phyloP scores from a whole-genome alignment of 768 basidiomycete genomes.

The Paxillus involutus region DNA sequence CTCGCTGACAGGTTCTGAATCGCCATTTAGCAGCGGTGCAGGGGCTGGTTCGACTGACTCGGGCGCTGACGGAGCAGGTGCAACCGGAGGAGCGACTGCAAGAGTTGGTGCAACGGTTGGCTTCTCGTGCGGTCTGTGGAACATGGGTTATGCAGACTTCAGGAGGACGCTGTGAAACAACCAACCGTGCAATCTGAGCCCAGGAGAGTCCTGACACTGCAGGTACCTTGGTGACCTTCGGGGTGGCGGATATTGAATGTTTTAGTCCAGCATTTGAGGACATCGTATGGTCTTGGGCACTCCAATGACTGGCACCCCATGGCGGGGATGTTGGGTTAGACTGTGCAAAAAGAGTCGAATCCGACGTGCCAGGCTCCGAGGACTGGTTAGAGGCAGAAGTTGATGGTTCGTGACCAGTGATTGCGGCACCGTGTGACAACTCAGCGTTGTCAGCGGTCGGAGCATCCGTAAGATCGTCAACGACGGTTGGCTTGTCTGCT shows the following conservation, averaged over 20 bases:
- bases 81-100: conserved; percentile 27
- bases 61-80: conserved; percentile 20
- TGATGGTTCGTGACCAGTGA: conserved; percentile 13
- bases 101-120: conserved; percentile 43
- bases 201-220: conserved; percentile 80
- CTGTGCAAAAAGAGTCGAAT: conserved; percentile 9
- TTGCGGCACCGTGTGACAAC: conserved; percentile 12
- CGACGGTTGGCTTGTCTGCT: conserved; percentile 19
- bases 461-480: conserved; percentile 21
- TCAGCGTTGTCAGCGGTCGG: conserved; percentile 13
- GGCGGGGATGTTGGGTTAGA: conserved; percentile 33
- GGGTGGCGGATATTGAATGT: conserved; percentile 20
- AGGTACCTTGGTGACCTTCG: conserved; percentile 51
- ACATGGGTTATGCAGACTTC: conserved; percentile 3
- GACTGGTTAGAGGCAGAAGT: conserved; percentile 9
- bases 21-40: conserved; percentile 27
- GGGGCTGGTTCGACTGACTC: conserved; percentile 27
- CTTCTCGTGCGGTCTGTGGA: conserved; percentile 64
- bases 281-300: conserved; percentile 37
- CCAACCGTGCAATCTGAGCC: conserved; percentile 76
- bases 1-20: conserved; percentile 35
- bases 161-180: neutral
- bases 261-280: conserved; percentile 20
- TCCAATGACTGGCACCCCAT: conserved; percentile 32
- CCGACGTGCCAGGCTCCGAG: conserved; percentile 12